phyloP scores from a whole-genome alignment of 164 flowering plant genomes.

The Euptelea pleiosperma region DNA sequence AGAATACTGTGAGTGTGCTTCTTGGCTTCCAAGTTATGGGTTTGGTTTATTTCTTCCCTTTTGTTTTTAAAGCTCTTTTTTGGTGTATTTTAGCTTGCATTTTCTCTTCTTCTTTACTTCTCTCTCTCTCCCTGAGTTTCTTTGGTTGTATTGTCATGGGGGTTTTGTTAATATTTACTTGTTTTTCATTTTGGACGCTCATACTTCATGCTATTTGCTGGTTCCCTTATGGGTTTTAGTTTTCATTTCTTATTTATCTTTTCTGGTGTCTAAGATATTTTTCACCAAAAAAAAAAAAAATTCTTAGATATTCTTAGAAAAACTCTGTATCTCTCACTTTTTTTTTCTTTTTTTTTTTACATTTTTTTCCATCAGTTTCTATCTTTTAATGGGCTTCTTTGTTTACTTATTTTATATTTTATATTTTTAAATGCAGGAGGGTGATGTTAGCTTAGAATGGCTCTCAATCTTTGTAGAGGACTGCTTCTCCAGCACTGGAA shows the following conservation, averaged over 20 bases:
- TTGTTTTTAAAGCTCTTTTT: neutral
- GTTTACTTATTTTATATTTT: no score
- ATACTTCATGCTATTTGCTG: no score
- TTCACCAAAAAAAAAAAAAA: no score
- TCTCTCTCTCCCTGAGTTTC: neutral
- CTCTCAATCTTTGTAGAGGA: conserved; percentile 54
- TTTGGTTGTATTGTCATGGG: neutral
- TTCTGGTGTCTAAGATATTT: no score
- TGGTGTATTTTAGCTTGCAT: neutral
- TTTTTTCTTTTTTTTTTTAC: neutral
- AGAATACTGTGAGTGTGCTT: conserved; percentile 26
- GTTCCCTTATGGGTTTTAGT: no score
- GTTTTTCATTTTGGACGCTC: no score
- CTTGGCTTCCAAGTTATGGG: no score
- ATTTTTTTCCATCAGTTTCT: neutral
- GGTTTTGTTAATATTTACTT: neutral
- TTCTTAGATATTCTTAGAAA: neutral
- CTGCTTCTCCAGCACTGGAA: conserved; percentile 44
- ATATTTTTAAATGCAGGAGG: conserved; percentile 37
- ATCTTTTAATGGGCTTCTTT: neutral
- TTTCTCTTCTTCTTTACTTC: neutral
- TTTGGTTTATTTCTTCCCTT: neutral
- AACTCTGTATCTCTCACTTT: neutral
- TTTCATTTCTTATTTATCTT: no score
- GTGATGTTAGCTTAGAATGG: conserved; percentile 51